phyloP scores from a whole-genome alignment of 306 rosid species.

The Inga laurina region DNA sequence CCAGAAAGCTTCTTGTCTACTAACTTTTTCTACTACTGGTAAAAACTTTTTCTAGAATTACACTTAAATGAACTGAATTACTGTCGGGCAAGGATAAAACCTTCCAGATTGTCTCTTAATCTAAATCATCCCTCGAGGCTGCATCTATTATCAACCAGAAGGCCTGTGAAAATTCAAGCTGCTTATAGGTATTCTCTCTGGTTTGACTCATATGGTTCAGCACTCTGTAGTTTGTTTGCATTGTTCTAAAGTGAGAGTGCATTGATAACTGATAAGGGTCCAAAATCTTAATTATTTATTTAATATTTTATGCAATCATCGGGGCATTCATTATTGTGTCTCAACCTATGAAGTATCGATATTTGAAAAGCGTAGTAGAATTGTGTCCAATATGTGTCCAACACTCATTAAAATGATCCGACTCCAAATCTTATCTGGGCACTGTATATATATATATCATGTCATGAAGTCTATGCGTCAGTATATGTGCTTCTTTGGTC shows the following conservation, averaged over 20 bases:
- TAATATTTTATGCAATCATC: not conserved
- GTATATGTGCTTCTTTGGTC: not conserved
- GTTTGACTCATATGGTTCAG: not conserved
- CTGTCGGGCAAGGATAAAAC: constrained; percentile 41
- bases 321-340: constrained; percentile 1
- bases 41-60: constrained; percentile 43
- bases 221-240: constrained; percentile 7
- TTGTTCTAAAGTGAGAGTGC: not conserved
- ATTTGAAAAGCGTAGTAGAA: not conserved
- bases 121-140: constrained; percentile 37
- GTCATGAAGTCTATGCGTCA: not conserved
- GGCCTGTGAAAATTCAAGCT: constrained; percentile 68
- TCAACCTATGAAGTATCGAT: not conserved
- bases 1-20: constrained; percentile 14
- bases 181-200: constrained; percentile 60
- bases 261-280: not conserved
- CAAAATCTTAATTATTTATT: constrained; percentile 1
- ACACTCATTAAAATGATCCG: not conserved
- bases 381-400: not conserved
- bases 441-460: not conserved
- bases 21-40: not conserved
- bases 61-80: constrained; percentile 42
- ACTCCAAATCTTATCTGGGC: not conserved
- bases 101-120: constrained; percentile 41
- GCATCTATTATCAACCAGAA: constrained; percentile 49